Evolutionary conservation across 441 rosid species (phyloP).

Genomic region (Arabidopsis hybrid): DNA sequence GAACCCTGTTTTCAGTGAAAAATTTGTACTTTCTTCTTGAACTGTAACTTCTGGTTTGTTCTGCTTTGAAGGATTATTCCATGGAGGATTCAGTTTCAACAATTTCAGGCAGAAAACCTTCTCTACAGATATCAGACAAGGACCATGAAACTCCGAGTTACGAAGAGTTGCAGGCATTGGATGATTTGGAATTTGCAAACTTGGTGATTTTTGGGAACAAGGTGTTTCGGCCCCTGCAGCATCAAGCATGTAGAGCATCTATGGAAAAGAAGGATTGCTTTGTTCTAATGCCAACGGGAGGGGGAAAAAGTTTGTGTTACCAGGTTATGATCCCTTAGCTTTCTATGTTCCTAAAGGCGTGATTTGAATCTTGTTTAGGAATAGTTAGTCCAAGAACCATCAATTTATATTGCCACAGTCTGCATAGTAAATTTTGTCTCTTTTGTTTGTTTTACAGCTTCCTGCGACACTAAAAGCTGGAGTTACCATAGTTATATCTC

Average conservation of each 20-base stretch:
- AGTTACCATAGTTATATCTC: conserved; percentile 90
- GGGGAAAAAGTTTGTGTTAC: conserved; percentile 95
- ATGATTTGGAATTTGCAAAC: conserved; percentile 87
- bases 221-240: conserved; percentile 81
- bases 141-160: conserved; percentile 58
- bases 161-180: conserved; percentile 75
- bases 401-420: conserved; percentile 3
- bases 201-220: conserved; percentile 85
- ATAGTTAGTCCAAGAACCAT: conserved; percentile 1
- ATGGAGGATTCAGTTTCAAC: conserved; percentile 52
- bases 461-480: conserved; percentile 91
- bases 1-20: conserved; percentile 1
- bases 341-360: conserved; percentile 13
- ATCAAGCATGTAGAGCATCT: conserved; percentile 82
- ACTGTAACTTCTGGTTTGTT: conserved; percentile 26
- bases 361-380: conserved; percentile 11
- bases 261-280: conserved; percentile 80
- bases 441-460: conserved; percentile 58
- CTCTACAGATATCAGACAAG: conserved; percentile 40
- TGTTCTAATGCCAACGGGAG: conserved; percentile 94
- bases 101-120: conserved; percentile 47
- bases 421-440: background rate
- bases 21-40: background rate
- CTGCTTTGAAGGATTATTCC: conserved; percentile 59
- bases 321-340: conserved; percentile 63